Evolutionary conservation across 2,329 filamentous ascomycete genomes (phyloP).

Genomic region (Triangularia verruculosa): DNA sequence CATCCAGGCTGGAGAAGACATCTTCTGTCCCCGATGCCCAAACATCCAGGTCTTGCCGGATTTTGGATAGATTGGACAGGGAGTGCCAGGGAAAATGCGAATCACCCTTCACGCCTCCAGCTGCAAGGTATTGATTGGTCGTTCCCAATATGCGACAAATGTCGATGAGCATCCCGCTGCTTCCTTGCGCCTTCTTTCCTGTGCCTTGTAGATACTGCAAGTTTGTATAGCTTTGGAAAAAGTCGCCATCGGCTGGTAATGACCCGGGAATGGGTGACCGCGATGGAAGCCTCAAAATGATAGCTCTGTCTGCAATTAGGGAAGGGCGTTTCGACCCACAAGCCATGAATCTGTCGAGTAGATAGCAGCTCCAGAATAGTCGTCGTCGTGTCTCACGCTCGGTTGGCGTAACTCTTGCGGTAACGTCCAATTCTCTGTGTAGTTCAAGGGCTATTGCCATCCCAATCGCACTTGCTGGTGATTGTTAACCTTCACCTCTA

Average conservation of each 20-base stretch:
- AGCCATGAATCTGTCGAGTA: constrained; percentile 79
- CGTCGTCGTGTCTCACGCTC: constrained; percentile 75
- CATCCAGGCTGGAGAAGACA: constrained; percentile 71
- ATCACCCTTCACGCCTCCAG: constrained; percentile 82
- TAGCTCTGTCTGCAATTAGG: constrained; percentile 73
- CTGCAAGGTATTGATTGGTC: constrained; percentile 79
- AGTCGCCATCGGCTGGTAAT: constrained; percentile 69
- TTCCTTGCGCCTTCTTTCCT: constrained; percentile 69
- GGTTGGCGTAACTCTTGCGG: constrained; percentile 58
- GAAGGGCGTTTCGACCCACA: constrained; percentile 80
- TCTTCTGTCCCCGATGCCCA: constrained; percentile 82
- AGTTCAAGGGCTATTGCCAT: constrained; percentile 82
- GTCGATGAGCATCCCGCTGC: constrained; percentile 78
- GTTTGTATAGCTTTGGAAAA: constrained; percentile 77
- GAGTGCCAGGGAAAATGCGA: constrained; percentile 91
- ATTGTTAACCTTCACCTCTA: constrained; percentile 33
- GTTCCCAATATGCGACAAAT: constrained; percentile 79
- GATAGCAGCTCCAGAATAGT: constrained; percentile 87
- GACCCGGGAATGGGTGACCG: constrained; percentile 63
- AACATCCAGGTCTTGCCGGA: constrained; percentile 77
- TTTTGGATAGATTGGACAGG: constrained; percentile 79
- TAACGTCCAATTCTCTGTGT: constrained; percentile 69
- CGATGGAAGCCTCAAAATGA: constrained; percentile 71
- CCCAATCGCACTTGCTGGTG: constrained; percentile 66
- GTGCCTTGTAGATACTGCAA: constrained; percentile 67